phyloP scores from a whole-genome alignment of 2,329 filamentous ascomycete species.

The Fusarium neocosmosporiellum region DNA sequence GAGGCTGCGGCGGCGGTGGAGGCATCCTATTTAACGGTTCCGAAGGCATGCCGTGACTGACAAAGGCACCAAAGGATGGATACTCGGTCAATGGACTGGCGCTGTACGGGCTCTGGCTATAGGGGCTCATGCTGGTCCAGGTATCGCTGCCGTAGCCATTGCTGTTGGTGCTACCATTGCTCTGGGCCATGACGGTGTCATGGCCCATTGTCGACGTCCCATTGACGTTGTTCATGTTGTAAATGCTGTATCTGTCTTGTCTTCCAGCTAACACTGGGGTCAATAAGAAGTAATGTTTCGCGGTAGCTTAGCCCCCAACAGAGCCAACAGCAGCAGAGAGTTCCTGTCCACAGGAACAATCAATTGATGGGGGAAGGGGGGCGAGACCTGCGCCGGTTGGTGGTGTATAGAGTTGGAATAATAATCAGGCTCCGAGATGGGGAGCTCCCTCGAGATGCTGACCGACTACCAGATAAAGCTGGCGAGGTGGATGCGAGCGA shows the following conservation, averaged over 20 bases:
- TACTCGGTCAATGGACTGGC: conserved; percentile 74
- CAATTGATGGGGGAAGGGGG: background rate
- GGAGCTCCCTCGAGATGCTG: conserved; percentile 12
- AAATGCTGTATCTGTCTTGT: conserved; percentile 3
- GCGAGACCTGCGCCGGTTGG: conserved; percentile 15
- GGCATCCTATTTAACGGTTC: conserved; percentile 65
- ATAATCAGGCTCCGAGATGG: conserved; percentile 7
- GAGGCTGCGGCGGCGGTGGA: conserved; percentile 61
- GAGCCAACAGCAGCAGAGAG: conserved; percentile 12
- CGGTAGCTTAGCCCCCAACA: background rate
- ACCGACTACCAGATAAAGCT: conserved; percentile 13
- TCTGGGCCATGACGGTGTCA: conserved; percentile 47
- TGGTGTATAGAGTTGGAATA: background rate
- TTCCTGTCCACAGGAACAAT: background rate
- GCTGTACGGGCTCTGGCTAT: conserved; percentile 68
- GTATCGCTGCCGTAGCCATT: conserved; percentile 55
- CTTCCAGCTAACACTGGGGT: conserved; percentile 36
- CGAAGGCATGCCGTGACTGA: conserved; percentile 62
- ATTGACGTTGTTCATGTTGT: conserved; percentile 50
- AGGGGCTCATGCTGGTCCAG: conserved; percentile 69
- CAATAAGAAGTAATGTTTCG: background rate
- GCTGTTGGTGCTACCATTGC: conserved; percentile 7
- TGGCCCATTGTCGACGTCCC: conserved; percentile 47
- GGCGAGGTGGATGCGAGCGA: background rate
- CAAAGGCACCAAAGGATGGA: conserved; percentile 66